phyloP scores from a whole-genome alignment of 371 early-diverging fungal species.

The Apophysomyces variabilis region DNA sequence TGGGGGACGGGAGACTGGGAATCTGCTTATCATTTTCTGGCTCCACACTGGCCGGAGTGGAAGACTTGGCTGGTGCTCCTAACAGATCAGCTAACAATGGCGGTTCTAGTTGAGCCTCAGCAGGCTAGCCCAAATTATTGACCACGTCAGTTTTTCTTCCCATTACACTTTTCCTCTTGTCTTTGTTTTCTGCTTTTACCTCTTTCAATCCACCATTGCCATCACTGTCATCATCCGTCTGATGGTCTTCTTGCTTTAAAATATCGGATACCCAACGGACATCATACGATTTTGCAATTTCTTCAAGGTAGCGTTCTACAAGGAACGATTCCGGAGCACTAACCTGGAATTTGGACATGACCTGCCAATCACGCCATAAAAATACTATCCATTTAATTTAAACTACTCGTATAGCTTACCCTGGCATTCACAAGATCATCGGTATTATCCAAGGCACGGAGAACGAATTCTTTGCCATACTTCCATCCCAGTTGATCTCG shows the following conservation, averaged over 20 bases:
- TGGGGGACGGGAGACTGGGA: conserved; percentile 13
- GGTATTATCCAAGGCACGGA: conserved; percentile 75
- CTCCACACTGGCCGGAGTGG: conserved; percentile 5
- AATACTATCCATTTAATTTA: neutral
- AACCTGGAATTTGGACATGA: conserved; percentile 79
- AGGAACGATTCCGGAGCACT: conserved; percentile 80
- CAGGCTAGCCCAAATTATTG: conserved; percentile 9
- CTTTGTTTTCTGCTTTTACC: conserved; percentile 19
- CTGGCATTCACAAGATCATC: conserved; percentile 78
- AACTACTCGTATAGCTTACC: conserved; percentile 45
- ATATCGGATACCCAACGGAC: conserved; percentile 71
- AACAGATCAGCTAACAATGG: conserved; percentile 14
- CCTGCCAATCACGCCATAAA: conserved; percentile 43
- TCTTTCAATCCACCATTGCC: conserved; percentile 24
- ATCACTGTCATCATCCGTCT: conserved; percentile 23
- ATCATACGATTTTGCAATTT: conserved; percentile 85
- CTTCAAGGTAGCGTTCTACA: conserved; percentile 86
- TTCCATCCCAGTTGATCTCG: conserved; percentile 82
- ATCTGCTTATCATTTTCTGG: conserved; percentile 11
- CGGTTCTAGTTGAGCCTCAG: conserved; percentile 21
- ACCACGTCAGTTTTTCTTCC: neutral
- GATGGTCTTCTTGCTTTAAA: conserved; percentile 39
- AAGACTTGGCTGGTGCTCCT: neutral
- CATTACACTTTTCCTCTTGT: neutral
- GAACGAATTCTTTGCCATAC: conserved; percentile 84